Evolutionary conservation across 2,329 filamentous ascomycete genomes (phyloP).

Genomic region (Phialophora chinensis): DNA sequence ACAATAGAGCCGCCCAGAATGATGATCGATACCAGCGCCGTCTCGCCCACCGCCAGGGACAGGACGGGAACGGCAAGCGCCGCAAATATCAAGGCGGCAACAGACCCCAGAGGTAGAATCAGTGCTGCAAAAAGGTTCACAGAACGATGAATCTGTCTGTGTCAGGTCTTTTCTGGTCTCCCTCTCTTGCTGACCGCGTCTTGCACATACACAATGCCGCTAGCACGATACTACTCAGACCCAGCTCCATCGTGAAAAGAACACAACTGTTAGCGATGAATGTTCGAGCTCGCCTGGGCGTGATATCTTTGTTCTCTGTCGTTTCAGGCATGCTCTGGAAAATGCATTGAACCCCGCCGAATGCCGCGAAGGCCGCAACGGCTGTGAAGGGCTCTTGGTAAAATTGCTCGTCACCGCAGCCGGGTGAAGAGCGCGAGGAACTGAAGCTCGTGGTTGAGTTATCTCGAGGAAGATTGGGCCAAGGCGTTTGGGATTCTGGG

Average conservation of each 20-base stretch:
- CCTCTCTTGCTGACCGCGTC: neutral
- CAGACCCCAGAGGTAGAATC: neutral
- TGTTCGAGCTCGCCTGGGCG: neutral
- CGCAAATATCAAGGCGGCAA: conserved; percentile 5
- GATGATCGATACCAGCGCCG: conserved; percentile 6
- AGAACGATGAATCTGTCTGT: neutral
- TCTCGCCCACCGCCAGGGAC: neutral
- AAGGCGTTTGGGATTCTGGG: neutral
- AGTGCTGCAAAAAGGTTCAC: conserved; percentile 5
- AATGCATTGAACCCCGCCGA: conserved; percentile 7
- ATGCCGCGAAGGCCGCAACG: conserved; percentile 6
- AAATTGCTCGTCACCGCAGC: conserved; percentile 4
- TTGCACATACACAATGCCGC: conserved; percentile 12
- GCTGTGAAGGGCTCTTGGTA: conserved; percentile 8
- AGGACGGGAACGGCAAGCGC: conserved; percentile 8
- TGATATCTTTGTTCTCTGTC: conserved; percentile 6
- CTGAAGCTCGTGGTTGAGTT: neutral
- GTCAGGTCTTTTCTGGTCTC: neutral
- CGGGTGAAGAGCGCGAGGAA: neutral
- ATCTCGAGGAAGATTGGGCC: neutral
- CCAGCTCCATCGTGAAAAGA: conserved; percentile 7
- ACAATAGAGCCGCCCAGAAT: neutral
- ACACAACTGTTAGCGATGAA: conserved; percentile 13
- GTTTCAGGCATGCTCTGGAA: conserved; percentile 4
- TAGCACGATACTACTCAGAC: conserved; percentile 7